Conservation (phyloP, 257 asterid species). For the Solanum sparsipilum region DNA sequence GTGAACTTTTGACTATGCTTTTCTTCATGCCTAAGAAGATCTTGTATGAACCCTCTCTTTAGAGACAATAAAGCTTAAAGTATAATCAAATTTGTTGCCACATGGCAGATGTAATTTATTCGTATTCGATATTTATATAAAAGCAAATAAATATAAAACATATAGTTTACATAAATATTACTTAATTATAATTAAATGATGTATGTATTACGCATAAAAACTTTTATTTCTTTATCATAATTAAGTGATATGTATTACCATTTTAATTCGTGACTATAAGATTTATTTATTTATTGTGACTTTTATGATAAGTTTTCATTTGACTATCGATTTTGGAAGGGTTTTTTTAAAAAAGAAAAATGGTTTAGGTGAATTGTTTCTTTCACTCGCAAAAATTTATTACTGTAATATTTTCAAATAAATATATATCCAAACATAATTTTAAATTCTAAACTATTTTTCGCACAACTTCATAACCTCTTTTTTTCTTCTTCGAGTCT, state of each 20-base stretch:
- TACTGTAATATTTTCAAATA: not conserved
- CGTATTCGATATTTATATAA: not conserved
- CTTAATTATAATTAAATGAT: not conserved
- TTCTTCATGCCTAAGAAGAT: not conserved
- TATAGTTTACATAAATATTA: not conserved
- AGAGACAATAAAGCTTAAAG: not conserved
- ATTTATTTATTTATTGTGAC: not conserved
- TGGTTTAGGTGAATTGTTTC: not conserved
- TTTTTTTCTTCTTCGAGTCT: not conserved
- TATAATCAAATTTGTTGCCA: not conserved
- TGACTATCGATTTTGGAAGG: not conserved
- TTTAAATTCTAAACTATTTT: not conserved
- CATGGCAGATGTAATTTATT: not conserved
- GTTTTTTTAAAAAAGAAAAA: not conserved
- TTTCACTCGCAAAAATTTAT: not conserved
- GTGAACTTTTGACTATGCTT: conserved; percentile 2
- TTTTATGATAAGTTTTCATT: not conserved
- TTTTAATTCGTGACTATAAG: not conserved
- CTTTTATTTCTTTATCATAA: not conserved
- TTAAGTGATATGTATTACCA: not conserved
- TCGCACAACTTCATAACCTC: not conserved
- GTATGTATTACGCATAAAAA: not conserved
- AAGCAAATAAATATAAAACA: not conserved
- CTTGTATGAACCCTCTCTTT: not conserved
- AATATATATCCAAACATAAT: no score